Base-by-base conservation (phyloP, 306 rosid genomes). In the Acacia acuminata region DNA sequence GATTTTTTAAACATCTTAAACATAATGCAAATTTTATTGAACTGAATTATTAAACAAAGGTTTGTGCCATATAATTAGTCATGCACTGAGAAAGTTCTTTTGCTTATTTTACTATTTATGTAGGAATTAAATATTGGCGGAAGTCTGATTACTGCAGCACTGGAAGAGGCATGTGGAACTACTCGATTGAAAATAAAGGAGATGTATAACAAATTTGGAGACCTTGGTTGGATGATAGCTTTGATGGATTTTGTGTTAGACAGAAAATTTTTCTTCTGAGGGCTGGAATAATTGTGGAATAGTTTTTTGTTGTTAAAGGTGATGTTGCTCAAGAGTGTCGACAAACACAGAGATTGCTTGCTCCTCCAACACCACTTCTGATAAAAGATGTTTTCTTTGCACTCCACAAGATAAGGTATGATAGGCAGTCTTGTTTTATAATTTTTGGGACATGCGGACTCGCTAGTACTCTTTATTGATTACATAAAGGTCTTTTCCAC, bases 281-380 rank as follows among this genome's bases (percentile, higher is more conserved):
- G 73, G 66, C 76, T 25, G 83, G 76, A 67, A 81, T 84, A 76
- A 77, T 50, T 38, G 63, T 85, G 77, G 75, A 78, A 73, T 83
- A 48, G 42, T 82, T 71, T 87, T 40, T 77, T 79, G 32, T 86
- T 81, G 25, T 85, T 84, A 67, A 90, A 94, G 98, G 98, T 89
- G 98, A 93, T 88, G 98, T 94, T 86, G 98, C 98, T 82, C 97
- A 93, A 84, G 97, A 91, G 81, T 93, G 90, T 87, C 94, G 97
- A 36, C 97, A 91, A 84, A 89, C 97, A 80, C 98, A 93, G 86
- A 93, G 90, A 81, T 89, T 92, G 77, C 94, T 94, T 82, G 94
- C 90, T 76, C 90, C 97, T 77, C 97, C 97, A 74, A 75, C 88
- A 50, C 93, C 97, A 12, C 94, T 94, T 83, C 87, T 90, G 60